These are phyloP conservation scores for Fusarium fracticaudum DNA, from an alignment of 2,329 filamentous ascomycete genomes.

Conservation along the genomic window DNA sequence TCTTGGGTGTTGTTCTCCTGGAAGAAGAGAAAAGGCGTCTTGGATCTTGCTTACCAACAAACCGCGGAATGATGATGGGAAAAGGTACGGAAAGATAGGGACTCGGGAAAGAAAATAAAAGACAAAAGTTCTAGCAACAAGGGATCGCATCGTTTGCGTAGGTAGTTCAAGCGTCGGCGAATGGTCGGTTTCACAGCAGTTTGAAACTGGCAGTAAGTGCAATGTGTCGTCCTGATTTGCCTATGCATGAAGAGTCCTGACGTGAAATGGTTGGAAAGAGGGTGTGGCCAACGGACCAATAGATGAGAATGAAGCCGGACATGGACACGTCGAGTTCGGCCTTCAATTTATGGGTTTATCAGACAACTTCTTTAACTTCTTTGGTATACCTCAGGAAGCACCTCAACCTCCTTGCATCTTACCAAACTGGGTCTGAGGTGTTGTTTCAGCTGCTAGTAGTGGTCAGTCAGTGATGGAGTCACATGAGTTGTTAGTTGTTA, in stretches of 20 bases:
- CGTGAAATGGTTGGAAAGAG: neutral
- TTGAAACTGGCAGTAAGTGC: neutral
- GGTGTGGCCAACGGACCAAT: conserved; percentile 29
- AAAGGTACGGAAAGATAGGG: conserved; percentile 25
- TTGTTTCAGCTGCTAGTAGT: neutral
- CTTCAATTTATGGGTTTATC: neutral
- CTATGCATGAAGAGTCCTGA: conserved; percentile 35
- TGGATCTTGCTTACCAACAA: conserved; percentile 30
- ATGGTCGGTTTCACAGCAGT: neutral
- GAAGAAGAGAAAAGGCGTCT: conserved; percentile 40
- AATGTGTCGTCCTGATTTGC: conserved; percentile 2
- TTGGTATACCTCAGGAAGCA: neutral
- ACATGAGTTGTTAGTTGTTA: conserved; percentile 28
- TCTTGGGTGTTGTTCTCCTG: conserved; percentile 64
- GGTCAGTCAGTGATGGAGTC: conserved; percentile 15
- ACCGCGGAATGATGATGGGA: conserved; percentile 31
- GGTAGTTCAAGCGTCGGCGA: conserved; percentile 2
- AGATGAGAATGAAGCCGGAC: conserved; percentile 11
- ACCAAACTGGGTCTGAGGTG: neutral
- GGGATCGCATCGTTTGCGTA: neutral
- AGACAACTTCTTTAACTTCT: neutral
- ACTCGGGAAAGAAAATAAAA: conserved; percentile 5
- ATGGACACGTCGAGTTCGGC: conserved; percentile 33
- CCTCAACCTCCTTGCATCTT: neutral
- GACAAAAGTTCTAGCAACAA: conserved; percentile 20